Evolutionary conservation across 768 basidiomycete species (phyloP).

Genomic region (Trametes elegans): DNA sequence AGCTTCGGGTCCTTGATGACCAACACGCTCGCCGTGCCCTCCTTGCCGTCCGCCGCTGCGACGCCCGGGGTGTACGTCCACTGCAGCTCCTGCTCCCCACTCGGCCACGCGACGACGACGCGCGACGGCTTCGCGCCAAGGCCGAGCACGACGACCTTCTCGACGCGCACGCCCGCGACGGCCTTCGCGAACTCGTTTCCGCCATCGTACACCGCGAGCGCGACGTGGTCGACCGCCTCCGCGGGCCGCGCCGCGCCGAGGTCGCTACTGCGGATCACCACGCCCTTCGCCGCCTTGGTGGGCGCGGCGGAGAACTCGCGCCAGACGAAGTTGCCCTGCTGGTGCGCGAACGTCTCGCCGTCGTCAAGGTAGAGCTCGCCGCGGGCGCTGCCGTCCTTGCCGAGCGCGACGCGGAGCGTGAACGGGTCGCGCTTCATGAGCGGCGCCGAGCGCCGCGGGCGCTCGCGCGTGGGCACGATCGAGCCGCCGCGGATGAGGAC

Average conservation of each 20-base stretch:
- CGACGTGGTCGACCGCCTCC: slow-evolving; percentile 51
- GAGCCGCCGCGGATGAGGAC: slow-evolving; percentile 89
- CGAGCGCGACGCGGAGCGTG: slow-evolving; percentile 82
- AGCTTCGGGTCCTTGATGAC: slow-evolving; percentile 74
- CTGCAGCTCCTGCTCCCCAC: slow-evolving; percentile 49
- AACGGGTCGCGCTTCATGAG: slow-evolving; percentile 93
- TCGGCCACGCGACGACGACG: slow-evolving; percentile 55
- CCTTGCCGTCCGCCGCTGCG: slow-evolving; percentile 53
- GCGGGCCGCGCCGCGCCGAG: slow-evolving; percentile 43
- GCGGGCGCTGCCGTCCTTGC: slow-evolving; percentile 51
- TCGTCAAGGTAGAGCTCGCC: slow-evolving; percentile 97
- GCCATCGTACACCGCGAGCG: slow-evolving; percentile 48
- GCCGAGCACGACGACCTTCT: slow-evolving; percentile 80
- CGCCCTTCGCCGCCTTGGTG: slow-evolving; percentile 40
- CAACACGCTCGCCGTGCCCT: slow-evolving; percentile 65
- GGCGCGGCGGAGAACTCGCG: slow-evolving; percentile 63
- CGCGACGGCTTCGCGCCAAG: slow-evolving; percentile 57
- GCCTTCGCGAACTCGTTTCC: slow-evolving; percentile 67
- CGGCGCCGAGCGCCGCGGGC: slow-evolving; percentile 80
- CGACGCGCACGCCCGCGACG: slow-evolving; percentile 71
- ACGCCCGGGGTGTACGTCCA: slow-evolving; percentile 70
- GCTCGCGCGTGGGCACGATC: slow-evolving; percentile 83
- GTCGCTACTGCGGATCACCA: slow-evolving; percentile 52
- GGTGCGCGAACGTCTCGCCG: slow-evolving; percentile 77
- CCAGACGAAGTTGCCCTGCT: slow-evolving; percentile 81